A percentile compares a stretch with the other conserved stretches of the same genome.
These are phyloP conservation scores for Plasmodium knowlesi DNA, from an alignment of 169 alveolate species.

Conservation along the genomic window DNA sequence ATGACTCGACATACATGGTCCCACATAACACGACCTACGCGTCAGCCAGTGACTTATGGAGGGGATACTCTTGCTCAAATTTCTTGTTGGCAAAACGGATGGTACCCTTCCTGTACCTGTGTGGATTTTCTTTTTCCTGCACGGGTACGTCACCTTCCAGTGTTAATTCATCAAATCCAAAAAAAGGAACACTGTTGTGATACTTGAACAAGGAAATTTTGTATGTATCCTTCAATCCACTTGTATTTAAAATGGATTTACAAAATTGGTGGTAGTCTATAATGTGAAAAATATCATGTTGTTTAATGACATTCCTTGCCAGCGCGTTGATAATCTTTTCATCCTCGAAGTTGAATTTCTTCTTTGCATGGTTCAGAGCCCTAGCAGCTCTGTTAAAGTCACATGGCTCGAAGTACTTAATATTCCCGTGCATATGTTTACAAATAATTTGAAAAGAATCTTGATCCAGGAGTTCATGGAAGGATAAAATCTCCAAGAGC, in stretches of 20 bases:
- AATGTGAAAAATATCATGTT: slow-evolving; percentile 74
- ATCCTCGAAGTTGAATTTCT: slow-evolving; percentile 29
- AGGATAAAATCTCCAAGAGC: slow-evolving; percentile 76
- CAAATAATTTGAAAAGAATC: slow-evolving; percentile 79
- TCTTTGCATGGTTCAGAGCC: slow-evolving; percentile 73
- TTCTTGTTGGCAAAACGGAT: slow-evolving; percentile 56
- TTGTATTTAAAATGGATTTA: slow-evolving; percentile 7
- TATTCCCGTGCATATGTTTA: slow-evolving; percentile 78
- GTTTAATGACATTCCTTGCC: slow-evolving; percentile 75
- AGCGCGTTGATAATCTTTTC: slow-evolving; percentile 77
- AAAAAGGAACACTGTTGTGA: slow-evolving; percentile 70
- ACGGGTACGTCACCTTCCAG: not conserved
- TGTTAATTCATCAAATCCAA: slow-evolving; percentile 42
- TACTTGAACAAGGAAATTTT: slow-evolving; percentile 27
- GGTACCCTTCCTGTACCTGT: slow-evolving; percentile 48
- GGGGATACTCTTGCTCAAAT: slow-evolving; percentile 46
- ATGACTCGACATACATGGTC: too few species aligned
- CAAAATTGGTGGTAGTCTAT: slow-evolving; percentile 80
- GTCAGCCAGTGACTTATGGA: slow-evolving; percentile 22
- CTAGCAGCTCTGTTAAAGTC: slow-evolving; percentile 83
- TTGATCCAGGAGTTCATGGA: slow-evolving; percentile 53
- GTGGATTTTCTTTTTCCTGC: slow-evolving; percentile 2
- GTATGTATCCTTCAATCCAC: slow-evolving; percentile 33
- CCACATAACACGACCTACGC: not conserved
- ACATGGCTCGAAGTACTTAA: slow-evolving; percentile 84